Conservation (phyloP, 108 stramenopile genomes). For the Pseudonitzschia delicatissima region DNA sequence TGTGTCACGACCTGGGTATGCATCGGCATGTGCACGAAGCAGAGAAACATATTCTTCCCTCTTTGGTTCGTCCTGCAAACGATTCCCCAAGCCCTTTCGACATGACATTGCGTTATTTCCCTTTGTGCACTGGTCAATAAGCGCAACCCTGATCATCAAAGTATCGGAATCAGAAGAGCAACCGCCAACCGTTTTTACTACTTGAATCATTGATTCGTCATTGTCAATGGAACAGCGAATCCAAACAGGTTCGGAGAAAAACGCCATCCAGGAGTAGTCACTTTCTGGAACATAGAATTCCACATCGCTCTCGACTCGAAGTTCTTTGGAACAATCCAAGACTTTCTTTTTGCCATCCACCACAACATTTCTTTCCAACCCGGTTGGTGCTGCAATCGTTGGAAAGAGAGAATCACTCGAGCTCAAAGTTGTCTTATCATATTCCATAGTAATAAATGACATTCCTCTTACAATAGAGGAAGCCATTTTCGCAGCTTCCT, state of each 20-base stretch:
- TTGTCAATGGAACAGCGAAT: constrained; percentile 48
- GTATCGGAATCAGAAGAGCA: constrained; percentile 18
- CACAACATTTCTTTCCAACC: constrained; percentile 21
- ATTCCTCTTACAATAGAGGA: constrained; percentile 83
- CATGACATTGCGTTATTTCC: constrained; percentile 63
- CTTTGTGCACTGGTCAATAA: constrained; percentile 77
- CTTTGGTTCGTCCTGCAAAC: constrained; percentile 25
- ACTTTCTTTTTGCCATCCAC: constrained; percentile 23
- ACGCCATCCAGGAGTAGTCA: constrained; percentile 90
- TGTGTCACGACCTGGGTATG: constrained; percentile 72
- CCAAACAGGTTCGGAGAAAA: constrained; percentile 78
- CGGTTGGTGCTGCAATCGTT: constrained; percentile 43
- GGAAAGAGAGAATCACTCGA: constrained; percentile 25
- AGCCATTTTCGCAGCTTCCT: constrained; percentile 51
- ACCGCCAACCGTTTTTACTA: neutral
- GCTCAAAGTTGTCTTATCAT: neutral
- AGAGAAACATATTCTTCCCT: constrained; percentile 35
- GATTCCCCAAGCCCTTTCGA: constrained; percentile 39
- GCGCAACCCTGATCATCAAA: constrained; percentile 72
- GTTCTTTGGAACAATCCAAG: constrained; percentile 19
- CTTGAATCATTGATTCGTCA: constrained; percentile 33
- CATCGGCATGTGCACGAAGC: constrained; percentile 56
- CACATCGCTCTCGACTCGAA: constrained; percentile 54
- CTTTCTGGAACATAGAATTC: constrained; percentile 63
- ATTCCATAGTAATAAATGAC: constrained; percentile 84